Percentiles rank a stretch among this genome's conserved stretches.
phyloP scores from a whole-genome alignment of 805 yeast genomes.

The Saccharomycopsis sp. region DNA sequence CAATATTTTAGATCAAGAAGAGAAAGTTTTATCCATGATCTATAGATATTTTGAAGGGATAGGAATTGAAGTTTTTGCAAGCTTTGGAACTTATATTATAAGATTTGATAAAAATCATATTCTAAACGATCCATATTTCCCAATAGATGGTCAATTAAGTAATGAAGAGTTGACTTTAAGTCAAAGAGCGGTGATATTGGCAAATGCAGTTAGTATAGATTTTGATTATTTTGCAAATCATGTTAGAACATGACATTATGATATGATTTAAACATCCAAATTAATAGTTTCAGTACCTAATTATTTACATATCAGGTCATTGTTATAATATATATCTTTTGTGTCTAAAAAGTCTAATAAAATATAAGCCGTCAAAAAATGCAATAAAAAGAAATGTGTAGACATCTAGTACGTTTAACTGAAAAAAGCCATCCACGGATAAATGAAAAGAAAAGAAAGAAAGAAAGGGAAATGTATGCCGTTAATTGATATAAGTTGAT shows the following conservation, averaged over 20 bases:
- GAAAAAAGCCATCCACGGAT: too few species aligned
- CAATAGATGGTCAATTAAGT: slow-evolving; percentile 37
- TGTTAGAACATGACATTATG: slow-evolving; percentile 38
- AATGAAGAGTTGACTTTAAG: slow-evolving; percentile 50
- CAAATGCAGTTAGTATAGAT: slow-evolving; percentile 85
- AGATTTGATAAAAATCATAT: slow-evolving; percentile 50
- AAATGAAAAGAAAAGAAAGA: too few species aligned
- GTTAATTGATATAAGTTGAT: too few species aligned
- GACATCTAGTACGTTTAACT: too few species aligned
- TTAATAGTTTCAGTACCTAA: neutral
- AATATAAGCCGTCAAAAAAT: too few species aligned
- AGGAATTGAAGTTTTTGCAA: slow-evolving; percentile 87
- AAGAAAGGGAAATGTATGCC: too few species aligned
- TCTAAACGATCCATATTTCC: slow-evolving; percentile 31
- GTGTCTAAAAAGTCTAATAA: too few species aligned
- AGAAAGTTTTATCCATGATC: slow-evolving; percentile 59
- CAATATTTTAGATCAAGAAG: slow-evolving; percentile 53
- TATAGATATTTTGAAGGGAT: slow-evolving; percentile 94
- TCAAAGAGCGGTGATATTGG: slow-evolving; percentile 78
- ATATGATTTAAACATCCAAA: too few species aligned
- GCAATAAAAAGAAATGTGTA: too few species aligned
- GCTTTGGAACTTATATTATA: slow-evolving; percentile 84
- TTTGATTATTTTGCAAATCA: slow-evolving; percentile 97
- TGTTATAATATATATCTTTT: too few species aligned
- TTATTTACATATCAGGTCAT: too few species aligned